Conservation (phyloP, 2,329 filamentous ascomycete species). For the Penicillium sp. region DNA sequence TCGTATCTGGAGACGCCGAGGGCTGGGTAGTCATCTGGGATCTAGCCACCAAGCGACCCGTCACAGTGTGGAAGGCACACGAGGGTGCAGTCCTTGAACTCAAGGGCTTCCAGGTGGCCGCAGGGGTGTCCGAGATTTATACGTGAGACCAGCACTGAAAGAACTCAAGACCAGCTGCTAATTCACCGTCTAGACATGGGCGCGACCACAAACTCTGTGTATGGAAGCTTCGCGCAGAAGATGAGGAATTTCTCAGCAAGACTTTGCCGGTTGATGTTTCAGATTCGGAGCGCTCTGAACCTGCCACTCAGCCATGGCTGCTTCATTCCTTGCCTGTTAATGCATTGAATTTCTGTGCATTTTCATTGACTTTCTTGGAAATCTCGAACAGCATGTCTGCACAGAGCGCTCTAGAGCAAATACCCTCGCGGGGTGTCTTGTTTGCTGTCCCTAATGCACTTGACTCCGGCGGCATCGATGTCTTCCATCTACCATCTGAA, state of each 20-base stretch:
- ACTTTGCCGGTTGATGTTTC: slow-evolving; percentile 67
- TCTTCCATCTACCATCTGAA: slow-evolving; percentile 78
- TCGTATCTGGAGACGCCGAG: slow-evolving; percentile 84
- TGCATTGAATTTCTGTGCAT: slow-evolving; percentile 88
- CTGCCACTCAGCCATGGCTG: slow-evolving; percentile 70
- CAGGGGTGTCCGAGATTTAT: slow-evolving; percentile 63
- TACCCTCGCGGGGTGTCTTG: slow-evolving; percentile 47
- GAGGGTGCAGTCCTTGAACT: slow-evolving; percentile 72
- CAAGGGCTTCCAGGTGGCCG: slow-evolving; percentile 55
- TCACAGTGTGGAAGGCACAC: slow-evolving; percentile 85
- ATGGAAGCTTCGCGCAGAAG: slow-evolving; percentile 74
- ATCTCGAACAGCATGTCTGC: slow-evolving; percentile 3
- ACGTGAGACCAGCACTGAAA: slow-evolving; percentile 58
- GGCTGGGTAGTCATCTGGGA: slow-evolving; percentile 89
- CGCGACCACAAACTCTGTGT: slow-evolving; percentile 82
- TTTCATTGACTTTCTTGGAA: slow-evolving; percentile 29
- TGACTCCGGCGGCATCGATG: slow-evolving; percentile 72
- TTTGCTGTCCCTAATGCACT: slow-evolving; percentile 79
- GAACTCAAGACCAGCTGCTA: slow-evolving; percentile 3
- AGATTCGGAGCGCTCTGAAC: slow-evolving; percentile 41
- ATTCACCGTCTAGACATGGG: slow-evolving; percentile 66
- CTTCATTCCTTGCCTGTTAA: slow-evolving; percentile 81
- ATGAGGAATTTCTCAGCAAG: slow-evolving; percentile 56
- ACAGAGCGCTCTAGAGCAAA: slow-evolving; percentile 4
- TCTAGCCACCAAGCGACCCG: slow-evolving; percentile 73